phyloP scores from a whole-genome alignment of 2,329 filamentous ascomycete genomes.

The Colletotrichum euphorbiae region DNA sequence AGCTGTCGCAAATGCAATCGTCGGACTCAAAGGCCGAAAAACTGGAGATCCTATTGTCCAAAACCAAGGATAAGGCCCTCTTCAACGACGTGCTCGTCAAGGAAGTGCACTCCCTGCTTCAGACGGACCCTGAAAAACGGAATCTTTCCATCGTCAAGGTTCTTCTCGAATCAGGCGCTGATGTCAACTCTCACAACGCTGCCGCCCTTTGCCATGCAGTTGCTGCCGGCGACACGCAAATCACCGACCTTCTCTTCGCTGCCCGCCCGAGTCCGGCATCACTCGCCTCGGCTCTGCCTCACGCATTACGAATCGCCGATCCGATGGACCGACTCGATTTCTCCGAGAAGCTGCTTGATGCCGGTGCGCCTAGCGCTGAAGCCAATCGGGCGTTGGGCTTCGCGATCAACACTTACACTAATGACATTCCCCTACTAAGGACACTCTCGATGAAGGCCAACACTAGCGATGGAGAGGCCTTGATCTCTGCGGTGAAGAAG shows the following conservation, averaged over 20 bases:
- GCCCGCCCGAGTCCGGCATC: slow-evolving; percentile 55
- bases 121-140: slow-evolving; percentile 51
- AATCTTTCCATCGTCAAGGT: slow-evolving; percentile 58
- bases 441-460: slow-evolving; percentile 61
- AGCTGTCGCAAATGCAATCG: slow-evolving; percentile 56
- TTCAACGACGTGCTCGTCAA: slow-evolving; percentile 60
- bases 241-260: slow-evolving; percentile 63
- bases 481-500: slow-evolving; percentile 59
- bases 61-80: slow-evolving; percentile 55
- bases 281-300: slow-evolving; percentile 62
- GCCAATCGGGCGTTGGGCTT: slow-evolving; percentile 64
- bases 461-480: slow-evolving; percentile 61
- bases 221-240: slow-evolving; percentile 54
- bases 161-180: slow-evolving; percentile 63
- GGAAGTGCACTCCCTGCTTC: slow-evolving; percentile 61
- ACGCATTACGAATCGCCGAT: slow-evolving; percentile 63
- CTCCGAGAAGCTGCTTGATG: slow-evolving; percentile 61
- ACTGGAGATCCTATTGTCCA: slow-evolving; percentile 59
- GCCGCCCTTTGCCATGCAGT: slow-evolving; percentile 64
- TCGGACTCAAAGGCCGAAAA: slow-evolving; percentile 62
- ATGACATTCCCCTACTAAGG: slow-evolving; percentile 62
- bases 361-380: slow-evolving; percentile 60
- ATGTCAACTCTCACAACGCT: slow-evolving; percentile 65
- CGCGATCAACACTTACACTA: slow-evolving; percentile 59
- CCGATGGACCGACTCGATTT: slow-evolving; percentile 63